A percentile compares a stretch with the other conserved stretches of the same genome.
These are phyloP conservation scores for Solanum ahanhuiri DNA, from an alignment of 257 asterid species.

Conservation along the genomic window DNA sequence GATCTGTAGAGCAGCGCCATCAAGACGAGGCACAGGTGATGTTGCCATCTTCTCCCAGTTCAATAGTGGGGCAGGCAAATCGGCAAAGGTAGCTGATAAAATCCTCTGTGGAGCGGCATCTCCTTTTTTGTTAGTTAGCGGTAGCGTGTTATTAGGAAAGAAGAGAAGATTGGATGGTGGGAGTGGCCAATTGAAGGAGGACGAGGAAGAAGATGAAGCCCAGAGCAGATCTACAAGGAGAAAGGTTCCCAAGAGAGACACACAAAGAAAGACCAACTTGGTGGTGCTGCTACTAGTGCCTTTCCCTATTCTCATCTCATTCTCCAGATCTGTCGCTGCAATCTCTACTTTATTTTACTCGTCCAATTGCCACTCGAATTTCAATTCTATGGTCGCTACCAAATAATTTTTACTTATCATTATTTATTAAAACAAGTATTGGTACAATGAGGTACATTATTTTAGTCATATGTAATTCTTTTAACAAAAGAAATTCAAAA, in stretches of 20 bases:
- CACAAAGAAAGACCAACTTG: conserved; percentile 39
- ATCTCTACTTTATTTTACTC: not conserved
- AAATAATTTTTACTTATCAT: too few relatives aligned
- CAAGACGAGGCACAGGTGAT: conserved; percentile 96
- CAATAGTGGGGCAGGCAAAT: conserved; percentile 71
- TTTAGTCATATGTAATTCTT: too few relatives aligned
- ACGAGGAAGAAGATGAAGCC: conserved; percentile 39
- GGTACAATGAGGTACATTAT: too few relatives aligned
- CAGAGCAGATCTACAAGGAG: conserved; percentile 68
- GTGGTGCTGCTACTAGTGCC: conserved; percentile 13
- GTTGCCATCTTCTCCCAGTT: conserved; percentile 84
- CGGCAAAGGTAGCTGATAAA: conserved; percentile 81
- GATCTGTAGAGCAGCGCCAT: conserved; percentile 88
- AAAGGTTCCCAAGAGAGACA: conserved; percentile 49
- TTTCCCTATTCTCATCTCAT: conserved; percentile 28
- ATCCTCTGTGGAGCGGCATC: conserved; percentile 23
- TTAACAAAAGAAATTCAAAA: not conserved
- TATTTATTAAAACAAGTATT: too few relatives aligned
- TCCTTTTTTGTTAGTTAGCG: conserved; percentile 12
- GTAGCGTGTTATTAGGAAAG: conserved; percentile 13
- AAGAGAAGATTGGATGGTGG: conserved; percentile 10
- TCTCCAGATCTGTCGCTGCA: not conserved
- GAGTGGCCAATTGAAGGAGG: conserved; percentile 25
- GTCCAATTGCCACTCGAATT: not conserved
- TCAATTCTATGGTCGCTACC: too few relatives aligned